A percentile compares a stretch with the other conserved stretches of the same genome.
phyloP scores from a whole-genome alignment of 768 basidiomycete genomes.

The Pleurotus citrinopileatus region DNA sequence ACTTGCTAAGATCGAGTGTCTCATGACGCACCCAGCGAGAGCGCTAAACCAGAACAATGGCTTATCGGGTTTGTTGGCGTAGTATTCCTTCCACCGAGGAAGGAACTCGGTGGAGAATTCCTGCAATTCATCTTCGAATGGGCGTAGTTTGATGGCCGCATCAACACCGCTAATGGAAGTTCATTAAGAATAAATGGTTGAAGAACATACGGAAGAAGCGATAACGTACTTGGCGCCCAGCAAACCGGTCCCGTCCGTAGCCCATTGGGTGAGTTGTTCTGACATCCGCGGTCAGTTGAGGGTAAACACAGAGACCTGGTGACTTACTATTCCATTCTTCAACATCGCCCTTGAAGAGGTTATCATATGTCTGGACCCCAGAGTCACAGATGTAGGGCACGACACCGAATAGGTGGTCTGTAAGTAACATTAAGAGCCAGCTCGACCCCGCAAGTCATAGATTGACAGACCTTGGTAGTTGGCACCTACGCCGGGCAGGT shows the following conservation, averaged over 20 bases:
- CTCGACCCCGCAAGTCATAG: not conserved
- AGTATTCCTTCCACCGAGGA: conserved; percentile 30
- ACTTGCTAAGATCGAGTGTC: not conserved
- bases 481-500: conserved; percentile 41
- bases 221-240: conserved; percentile 31
- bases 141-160: conserved; percentile 37
- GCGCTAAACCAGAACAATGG: conserved; percentile 30
- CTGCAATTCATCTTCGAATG: conserved; percentile 29
- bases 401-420: conserved; percentile 12
- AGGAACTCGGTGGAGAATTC: conserved; percentile 34
- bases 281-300: not conserved
- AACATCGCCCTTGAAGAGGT: conserved; percentile 12
- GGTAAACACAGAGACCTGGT: not conserved
- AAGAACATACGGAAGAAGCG: not conserved
- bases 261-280: conserved; percentile 23
- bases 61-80: conserved; percentile 36
- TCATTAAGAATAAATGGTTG: not conserved
- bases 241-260: conserved; percentile 28
- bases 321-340: conserved; percentile 10
- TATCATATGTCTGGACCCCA: conserved; percentile 1
- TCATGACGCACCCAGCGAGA: conserved; percentile 23
- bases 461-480: conserved; percentile 18
- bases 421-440: not conserved
- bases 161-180: conserved; percentile 29
- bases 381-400: conserved; percentile 11